Evolutionary conservation across 1,284 basidiomycete species (phyloP), one percentile per base, ranked within the genome.

Genomic region (Ustilago esculenta): DNA sequence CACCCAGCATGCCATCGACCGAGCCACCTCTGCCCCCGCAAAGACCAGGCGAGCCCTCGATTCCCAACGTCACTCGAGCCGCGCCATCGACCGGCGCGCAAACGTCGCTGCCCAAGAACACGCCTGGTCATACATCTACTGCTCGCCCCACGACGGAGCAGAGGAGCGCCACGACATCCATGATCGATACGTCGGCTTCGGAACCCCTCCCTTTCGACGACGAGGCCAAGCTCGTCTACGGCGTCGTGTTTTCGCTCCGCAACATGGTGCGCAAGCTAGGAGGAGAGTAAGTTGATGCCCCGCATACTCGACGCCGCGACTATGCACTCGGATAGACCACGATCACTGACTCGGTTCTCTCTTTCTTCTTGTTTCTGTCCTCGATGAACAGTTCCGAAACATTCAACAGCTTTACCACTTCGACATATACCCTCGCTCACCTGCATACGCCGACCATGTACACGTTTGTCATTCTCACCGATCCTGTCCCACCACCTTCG

Each of bases 161-260:
- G 6, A 50, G 37, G 27, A 34, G 45, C 36, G 36, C 45, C 3
- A 34, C 52, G 10, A 20, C 24, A 12, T 33, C 53, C 5, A n/a
- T 40, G 30, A 39, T 54, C 24, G 51, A 65, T 36, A 25, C 42
- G 17, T 32, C 49, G 17, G 45, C 58, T 17, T 43, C 57, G 9
- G 63, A 63, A 4, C 40, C 61, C 37, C 68, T 81, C 2, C 86
- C 94, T 5, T 97, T 99, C 72, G 94, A 98, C 79, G 95, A 99
- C 83, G 94, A 99, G 83, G 90, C 91, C 2, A 99, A 99, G 83
- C 87, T 98, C 50, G 94, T 98, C 0, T 98, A 98, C 80, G 96
- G 96, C 59, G 91, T 98, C 39, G 87, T 98, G 17, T 85, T 97
- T 50, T 95, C 92, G 7, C 82, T 98, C 69, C 85, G 93, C 51